Base-by-base conservation (phyloP, 257 asterid species). In the Przewalskia tangutica region DNA sequence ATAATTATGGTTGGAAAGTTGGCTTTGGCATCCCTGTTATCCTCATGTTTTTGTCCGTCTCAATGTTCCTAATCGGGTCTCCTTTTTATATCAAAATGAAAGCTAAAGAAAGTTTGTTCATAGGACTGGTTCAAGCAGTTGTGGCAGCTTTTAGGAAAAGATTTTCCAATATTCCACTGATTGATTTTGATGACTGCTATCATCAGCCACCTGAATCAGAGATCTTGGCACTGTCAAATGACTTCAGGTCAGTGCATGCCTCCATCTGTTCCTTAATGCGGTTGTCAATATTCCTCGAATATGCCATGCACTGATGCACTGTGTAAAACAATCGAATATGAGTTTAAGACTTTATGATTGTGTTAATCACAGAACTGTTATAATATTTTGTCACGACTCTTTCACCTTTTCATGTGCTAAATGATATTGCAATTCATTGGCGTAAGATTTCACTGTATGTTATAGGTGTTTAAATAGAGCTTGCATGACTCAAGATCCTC, bases 1-100 rank as follows among this genome's bases (percentile, higher is more conserved):
- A 81, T 32, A 71, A 40, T 54, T 84, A 34, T 20, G 87, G 87
- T 27, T 84, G 87, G 84, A 12, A 32, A 76, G 56, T 84, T 66
- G 87, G 87, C 16, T 82, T 81, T 54, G 84, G 84, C 3, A 4
- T 84, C 4, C 87, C 84, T 5, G 81, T 50, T 7, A 34, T 76
- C 18, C 82, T 84, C 46, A 36, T 77, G 84, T 32, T 46, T 64
- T 42, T 81, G 17, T 84, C 87, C 6, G 55, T 73, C 56, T 44
- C 53, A 7, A 23, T 81, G 11, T 81, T 84, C 48, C 56, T 81
- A 54, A 53, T 64, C n/a, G 84, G 82, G 11, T 84, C 82, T 51
- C 58, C 84, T 1, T 40, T 77, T 12, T 84, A 84, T 58, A 16
- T 84, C 18, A 84, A 65, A 42, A 78, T 62, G 16, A 42, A 55